phyloP scores from a whole-genome alignment of 345 rosid species.

The Murraya koenigii region DNA sequence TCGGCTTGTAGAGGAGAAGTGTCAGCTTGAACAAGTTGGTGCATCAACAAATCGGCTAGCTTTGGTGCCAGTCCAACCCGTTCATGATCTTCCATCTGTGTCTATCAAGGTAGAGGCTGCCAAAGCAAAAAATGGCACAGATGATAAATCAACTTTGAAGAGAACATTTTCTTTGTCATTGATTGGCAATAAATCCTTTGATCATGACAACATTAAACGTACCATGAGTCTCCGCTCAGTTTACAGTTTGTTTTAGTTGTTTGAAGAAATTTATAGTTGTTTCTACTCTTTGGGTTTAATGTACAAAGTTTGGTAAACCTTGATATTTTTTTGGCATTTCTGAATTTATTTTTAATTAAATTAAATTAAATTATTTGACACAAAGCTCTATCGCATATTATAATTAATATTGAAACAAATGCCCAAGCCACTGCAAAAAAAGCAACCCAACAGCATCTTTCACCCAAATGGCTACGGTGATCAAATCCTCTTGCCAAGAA shows the following conservation, averaged over 20 bases:
- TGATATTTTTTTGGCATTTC: no score
- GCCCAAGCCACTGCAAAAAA: no score
- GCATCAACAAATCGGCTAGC: background rate
- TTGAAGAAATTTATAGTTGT: background rate
- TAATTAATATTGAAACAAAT: no score
- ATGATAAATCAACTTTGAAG: background rate
- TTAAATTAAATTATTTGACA: no score
- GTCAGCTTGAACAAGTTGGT: background rate
- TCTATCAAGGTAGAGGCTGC: background rate
- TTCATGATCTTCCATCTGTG: background rate
- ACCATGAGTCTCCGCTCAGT: background rate
- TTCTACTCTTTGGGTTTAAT: background rate
- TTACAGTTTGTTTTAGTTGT: background rate
- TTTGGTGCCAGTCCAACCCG: background rate
- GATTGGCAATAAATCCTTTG: background rate
- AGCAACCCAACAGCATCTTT: no score
- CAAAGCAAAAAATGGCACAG: background rate
- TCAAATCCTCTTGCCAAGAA: background rate
- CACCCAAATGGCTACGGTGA: no score
- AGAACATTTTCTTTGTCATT: constrained; percentile 1
- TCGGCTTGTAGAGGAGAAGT: background rate
- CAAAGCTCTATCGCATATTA: no score
- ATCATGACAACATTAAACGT: background rate
- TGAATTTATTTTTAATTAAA: no score
- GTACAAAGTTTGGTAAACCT: no score